Percentiles rank a stretch among this genome's conserved stretches.
These are phyloP conservation scores for Brassica cretica DNA, from an alignment of 345 rosid species.

Conservation along the genomic window DNA sequence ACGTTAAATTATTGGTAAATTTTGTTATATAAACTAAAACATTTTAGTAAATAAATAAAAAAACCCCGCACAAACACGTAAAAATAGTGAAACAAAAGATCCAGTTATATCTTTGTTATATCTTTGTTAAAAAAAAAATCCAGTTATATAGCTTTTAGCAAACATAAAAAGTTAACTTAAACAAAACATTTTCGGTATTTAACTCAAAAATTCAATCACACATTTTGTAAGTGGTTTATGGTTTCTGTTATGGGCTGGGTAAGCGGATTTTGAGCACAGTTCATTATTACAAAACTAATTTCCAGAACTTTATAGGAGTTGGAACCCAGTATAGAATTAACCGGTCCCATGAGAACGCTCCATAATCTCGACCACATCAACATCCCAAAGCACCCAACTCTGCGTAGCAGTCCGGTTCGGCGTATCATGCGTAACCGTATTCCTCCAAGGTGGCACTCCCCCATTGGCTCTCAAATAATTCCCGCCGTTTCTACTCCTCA, in stretches of 20 bases:
- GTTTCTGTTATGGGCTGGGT: neutral
- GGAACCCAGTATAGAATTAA: neutral
- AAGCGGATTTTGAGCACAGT: neutral
- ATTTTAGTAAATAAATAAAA: no score
- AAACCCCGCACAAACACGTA: neutral
- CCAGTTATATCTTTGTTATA: neutral
- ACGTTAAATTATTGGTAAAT: no score
- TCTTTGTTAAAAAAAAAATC: no score
- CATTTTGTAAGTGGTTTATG: neutral
- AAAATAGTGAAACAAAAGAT: neutral
- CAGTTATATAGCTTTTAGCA: neutral
- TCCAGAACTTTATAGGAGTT: neutral
- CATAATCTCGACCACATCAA: slow-evolving; percentile 56
- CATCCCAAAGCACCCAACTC: slow-evolving; percentile 73
- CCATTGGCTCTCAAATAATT: slow-evolving; percentile 72
- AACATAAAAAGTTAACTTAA: neutral
- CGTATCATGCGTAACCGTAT: slow-evolving; percentile 74
- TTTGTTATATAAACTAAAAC: no score
- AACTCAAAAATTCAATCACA: neutral
- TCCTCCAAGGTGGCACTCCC: slow-evolving; percentile 79
- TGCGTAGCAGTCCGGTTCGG: slow-evolving; percentile 60
- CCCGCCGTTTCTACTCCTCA: slow-evolving; percentile 63
- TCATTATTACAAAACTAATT: neutral
- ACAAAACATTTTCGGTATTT: neutral
- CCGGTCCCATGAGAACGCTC: slow-evolving; percentile 24